Evolutionary conservation across 345 rosid genomes (phyloP), one percentile per base, ranked within the genome.

Genomic region (Citrus sinensis): DNA sequence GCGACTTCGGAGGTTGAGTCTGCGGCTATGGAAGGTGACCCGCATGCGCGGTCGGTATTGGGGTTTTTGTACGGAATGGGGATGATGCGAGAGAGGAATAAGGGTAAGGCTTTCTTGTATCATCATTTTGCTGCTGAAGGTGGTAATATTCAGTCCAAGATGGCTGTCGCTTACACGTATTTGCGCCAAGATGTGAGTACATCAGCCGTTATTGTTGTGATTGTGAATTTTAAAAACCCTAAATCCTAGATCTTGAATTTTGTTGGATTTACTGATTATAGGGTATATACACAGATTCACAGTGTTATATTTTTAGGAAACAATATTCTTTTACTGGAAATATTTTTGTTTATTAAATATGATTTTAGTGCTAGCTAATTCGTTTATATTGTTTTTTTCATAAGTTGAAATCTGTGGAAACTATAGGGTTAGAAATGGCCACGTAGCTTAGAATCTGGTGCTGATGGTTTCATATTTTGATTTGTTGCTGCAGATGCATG

Each of bases 151-250:
- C 99, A 96, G 87, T 96, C 99, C 4, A 96, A 88, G 89, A 90
- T 94, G 98, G 92, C 97, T 40, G 86, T 96, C 27, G 99, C 99
- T 0, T 92, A 89, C 80, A 91, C 98, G 1, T 94, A 90, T 80
- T 75, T 87, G 10, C 94, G 99, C 1, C 99, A 96, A 87, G 94
- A 92, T 75, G 98, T 95, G 87, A 89, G 97, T 66, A n/a, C 17
- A 58, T 74, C 13, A 17, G 27, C 30, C 5, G 37, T 25, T 46
- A 77, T 66, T 35, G 4, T 54, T 69, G 51, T 46, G 51, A 46
- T 32, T 65, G 35, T 65, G 25, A 16, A 65, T 30, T 65, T 1
- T 30, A 29, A 54, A 51, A 54, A 17, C 58, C 58, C 58, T 54
- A 5, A 54, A 17, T 54, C 22, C 58, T 54, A 54, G 19, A 17